These are phyloP conservation scores for Cylindrodendrum hubeiense DNA, from an alignment of 2,329 filamentous ascomycete species.

Conservation along the genomic window DNA sequence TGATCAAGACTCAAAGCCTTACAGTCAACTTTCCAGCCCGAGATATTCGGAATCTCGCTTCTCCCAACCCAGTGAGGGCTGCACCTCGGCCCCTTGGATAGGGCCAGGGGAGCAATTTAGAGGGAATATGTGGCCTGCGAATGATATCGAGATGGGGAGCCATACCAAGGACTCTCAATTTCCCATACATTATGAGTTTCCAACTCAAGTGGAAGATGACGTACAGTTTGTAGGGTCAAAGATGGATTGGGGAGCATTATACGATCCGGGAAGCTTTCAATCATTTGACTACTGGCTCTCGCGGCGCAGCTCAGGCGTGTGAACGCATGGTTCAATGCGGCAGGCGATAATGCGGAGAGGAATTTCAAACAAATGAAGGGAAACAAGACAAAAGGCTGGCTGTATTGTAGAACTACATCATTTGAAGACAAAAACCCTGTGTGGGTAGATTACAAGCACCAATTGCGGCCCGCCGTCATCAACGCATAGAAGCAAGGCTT, in stretches of 20 bases:
- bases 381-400: not conserved
- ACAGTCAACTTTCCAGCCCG: not conserved
- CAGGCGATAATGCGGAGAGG: too few relatives aligned
- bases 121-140: not conserved
- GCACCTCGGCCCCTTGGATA: not conserved
- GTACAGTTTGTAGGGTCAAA: not conserved
- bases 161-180: not conserved
- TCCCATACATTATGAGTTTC: not conserved
- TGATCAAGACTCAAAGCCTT: not conserved
- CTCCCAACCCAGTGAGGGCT: not conserved
- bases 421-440: slow-evolving; percentile 20
- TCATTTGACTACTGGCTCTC: slow-evolving; percentile 37
- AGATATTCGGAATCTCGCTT: not conserved
- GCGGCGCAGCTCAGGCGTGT: slow-evolving; percentile 8
- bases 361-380: not conserved
- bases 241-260: not conserved
- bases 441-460: slow-evolving; percentile 21
- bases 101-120: not conserved
- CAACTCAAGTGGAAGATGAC: not conserved
- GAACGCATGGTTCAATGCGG: not conserved
- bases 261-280: slow-evolving; percentile 25
- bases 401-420: not conserved
- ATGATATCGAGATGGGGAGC: not conserved
- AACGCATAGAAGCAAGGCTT: not conserved
- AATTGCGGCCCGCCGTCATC: slow-evolving; percentile 11